phyloP scores from a whole-genome alignment of 805 yeast species.

The Hermanozyma aechmeae region DNA sequence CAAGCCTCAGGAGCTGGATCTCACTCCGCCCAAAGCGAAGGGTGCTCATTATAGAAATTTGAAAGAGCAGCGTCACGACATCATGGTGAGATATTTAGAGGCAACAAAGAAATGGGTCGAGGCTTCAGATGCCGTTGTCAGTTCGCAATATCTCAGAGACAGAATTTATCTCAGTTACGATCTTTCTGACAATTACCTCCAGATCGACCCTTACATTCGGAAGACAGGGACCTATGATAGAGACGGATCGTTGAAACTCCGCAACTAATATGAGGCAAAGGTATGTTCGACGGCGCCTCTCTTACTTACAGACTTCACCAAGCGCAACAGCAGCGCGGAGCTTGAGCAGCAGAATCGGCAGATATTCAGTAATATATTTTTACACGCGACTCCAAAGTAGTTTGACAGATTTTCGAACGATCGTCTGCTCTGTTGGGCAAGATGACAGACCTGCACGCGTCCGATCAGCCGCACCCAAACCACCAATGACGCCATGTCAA shows the following conservation, averaged over 20 bases:
- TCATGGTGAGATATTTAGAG: conserved; percentile 46
- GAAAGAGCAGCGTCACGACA: conserved; percentile 41
- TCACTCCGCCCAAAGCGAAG: conserved; percentile 7
- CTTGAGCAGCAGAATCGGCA: too few species aligned
- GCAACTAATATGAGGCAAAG: conserved; percentile 2
- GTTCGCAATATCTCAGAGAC: conserved; percentile 40
- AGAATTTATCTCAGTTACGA: conserved; percentile 44
- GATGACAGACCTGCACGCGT: too few species aligned
- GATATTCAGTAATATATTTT: too few species aligned
- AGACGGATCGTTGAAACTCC: conserved; percentile 38
- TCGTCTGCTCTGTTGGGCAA: too few species aligned
- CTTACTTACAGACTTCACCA: too few species aligned
- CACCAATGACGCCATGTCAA: too few species aligned
- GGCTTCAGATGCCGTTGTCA: conserved; percentile 41
- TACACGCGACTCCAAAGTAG: too few species aligned
- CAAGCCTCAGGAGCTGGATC: conserved; percentile 30
- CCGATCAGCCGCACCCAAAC: too few species aligned
- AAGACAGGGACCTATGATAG: conserved; percentile 75
- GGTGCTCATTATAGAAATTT: conserved; percentile 35
- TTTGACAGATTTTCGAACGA: too few species aligned
- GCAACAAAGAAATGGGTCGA: conserved; percentile 77
- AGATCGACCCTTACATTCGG: conserved; percentile 75
- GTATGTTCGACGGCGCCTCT: too few species aligned
- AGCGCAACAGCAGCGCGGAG: too few species aligned
- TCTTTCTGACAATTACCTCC: conserved; percentile 54